phyloP scores from a whole-genome alignment of 2,329 filamentous ascomycete species.

The Phaeophleospora eucalypticola region DNA sequence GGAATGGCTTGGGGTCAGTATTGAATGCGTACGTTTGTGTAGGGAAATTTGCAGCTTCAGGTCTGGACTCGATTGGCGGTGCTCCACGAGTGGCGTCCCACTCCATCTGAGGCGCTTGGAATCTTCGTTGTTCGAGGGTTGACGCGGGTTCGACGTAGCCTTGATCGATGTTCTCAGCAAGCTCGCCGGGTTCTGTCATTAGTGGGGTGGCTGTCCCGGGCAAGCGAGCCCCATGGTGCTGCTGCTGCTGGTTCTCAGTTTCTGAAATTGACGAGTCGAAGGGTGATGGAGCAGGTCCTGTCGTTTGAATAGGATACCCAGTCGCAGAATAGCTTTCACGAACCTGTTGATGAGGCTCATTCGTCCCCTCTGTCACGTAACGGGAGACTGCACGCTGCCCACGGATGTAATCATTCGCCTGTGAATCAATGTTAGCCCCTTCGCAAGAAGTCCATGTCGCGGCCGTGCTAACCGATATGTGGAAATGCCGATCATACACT shows the following conservation, averaged over 20 bases:
- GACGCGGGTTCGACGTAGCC: conserved; percentile 42
- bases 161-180: conserved; percentile 42
- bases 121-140: conserved; percentile 46
- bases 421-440: neutral
- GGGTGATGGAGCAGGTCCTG: conserved; percentile 18
- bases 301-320: conserved; percentile 24
- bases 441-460: neutral
- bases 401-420: conserved; percentile 16
- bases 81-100: conserved; percentile 61
- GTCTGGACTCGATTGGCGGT: conserved; percentile 63
- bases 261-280: neutral
- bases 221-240: conserved; percentile 7
- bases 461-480: conserved; percentile 32
- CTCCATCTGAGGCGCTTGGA: conserved; percentile 55
- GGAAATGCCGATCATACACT: conserved; percentile 84
- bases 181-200: conserved; percentile 41
- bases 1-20: conserved; percentile 67
- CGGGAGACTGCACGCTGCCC: conserved; percentile 12
- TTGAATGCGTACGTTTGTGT: conserved; percentile 79
- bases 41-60: conserved; percentile 83
- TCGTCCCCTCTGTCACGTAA: conserved; percentile 8
- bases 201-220: conserved; percentile 25
- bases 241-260: conserved; percentile 4
- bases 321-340: conserved; percentile 20
- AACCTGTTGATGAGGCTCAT: conserved; percentile 3